Evolutionary conservation across 306 rosid genomes (phyloP).

Genomic region (Trichosanthes cucumerina): DNA sequence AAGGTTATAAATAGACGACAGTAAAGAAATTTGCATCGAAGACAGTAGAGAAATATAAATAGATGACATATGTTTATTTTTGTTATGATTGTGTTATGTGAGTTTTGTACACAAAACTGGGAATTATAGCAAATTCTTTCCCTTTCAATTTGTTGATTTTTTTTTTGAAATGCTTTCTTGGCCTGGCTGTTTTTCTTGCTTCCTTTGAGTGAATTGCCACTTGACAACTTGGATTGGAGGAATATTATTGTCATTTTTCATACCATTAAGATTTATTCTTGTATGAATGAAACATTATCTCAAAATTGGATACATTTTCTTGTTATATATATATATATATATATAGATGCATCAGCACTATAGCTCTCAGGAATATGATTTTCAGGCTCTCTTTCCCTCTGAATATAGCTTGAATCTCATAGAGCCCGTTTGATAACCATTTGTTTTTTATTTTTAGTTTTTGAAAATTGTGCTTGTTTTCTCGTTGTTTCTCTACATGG

Average conservation of each 20-base stretch:
- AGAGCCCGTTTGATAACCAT: too few relatives aligned
- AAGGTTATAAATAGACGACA: background rate
- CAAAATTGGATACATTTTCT: background rate
- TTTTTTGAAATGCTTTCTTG: background rate
- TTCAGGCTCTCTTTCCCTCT: background rate
- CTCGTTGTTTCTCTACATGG: too few relatives aligned
- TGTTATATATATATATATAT: too few relatives aligned
- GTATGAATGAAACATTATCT: background rate
- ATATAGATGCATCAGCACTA: background rate
- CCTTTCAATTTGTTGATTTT: background rate
- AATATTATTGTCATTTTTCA: background rate
- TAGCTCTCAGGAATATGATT: background rate
- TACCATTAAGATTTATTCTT: background rate
- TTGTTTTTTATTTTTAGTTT: too few relatives aligned
- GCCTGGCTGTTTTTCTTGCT: background rate
- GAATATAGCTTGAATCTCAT: background rate
- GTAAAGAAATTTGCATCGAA: too few relatives aligned
- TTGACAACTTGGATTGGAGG: background rate
- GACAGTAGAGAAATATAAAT: background rate
- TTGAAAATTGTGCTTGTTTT: too few relatives aligned
- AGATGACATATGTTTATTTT: background rate
- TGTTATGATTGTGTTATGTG: background rate
- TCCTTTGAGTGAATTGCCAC: background rate
- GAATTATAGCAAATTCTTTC: background rate
- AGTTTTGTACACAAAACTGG: background rate